Conservation (phyloP, 192 early-diverging fungal species). For the Linnemannia elongata region DNA sequence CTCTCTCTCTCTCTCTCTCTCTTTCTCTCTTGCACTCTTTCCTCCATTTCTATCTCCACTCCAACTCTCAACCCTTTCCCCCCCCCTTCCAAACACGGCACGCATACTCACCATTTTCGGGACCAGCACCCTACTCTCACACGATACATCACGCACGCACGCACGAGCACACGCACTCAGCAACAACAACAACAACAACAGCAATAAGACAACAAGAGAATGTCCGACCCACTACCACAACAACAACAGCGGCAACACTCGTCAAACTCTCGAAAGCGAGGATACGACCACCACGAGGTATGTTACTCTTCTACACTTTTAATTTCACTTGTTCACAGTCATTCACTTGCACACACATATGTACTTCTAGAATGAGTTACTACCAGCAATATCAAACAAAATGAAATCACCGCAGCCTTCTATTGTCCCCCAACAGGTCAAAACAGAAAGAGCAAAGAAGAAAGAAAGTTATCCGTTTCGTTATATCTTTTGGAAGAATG, state of each 20-base stretch:
- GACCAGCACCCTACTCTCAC: background rate
- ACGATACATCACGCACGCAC: background rate
- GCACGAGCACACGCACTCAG: background rate
- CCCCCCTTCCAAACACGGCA: no score
- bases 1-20: no score
- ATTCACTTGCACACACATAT: no score
- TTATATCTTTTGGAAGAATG: no score
- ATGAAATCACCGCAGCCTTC: background rate
- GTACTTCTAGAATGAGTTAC: no score
- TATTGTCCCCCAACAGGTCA: no score
- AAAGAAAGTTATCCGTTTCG: background rate
- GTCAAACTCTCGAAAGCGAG: background rate
- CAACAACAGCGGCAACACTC: background rate
- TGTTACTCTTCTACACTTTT: no score
- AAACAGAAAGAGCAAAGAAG: background rate
- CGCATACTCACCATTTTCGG: no score
- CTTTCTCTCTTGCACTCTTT: no score
- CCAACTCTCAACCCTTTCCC: no score
- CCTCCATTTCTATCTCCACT: no score
- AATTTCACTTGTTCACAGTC: no score
- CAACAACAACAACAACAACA: background rate
- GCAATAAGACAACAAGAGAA: background rate
- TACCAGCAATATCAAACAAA: background rate
- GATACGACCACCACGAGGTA: slow-evolving; percentile 1
- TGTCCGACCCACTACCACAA: background rate